Evolutionary conservation across 75 land plant species (phyloP), one percentile per base, ranked within the genome.

Genomic region (Cunninghamia lanceolata): DNA sequence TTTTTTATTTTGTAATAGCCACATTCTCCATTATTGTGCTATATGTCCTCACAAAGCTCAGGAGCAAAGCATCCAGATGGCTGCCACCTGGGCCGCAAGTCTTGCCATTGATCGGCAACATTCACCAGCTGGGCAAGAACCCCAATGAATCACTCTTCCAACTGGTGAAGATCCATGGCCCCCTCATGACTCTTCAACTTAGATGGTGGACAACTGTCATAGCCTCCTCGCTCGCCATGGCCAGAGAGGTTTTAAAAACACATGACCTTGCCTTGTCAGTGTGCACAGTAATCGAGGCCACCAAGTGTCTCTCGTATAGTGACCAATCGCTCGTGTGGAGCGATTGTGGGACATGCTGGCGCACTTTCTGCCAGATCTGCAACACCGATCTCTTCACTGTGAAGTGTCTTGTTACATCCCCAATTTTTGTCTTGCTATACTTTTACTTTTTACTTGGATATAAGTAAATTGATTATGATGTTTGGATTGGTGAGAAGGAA

Each of bases 51-150:
- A n/a, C n/a, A 9, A 45, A 45, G 47, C 47, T 45, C 8, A 4
- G 8, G 8, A 45, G 70, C n/a, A 66, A 28, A 2, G 70, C 70
- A 66, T 21, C 28, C 1, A 66, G 19, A 25, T 25, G 2, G 0
- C 86, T 89, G 42, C 91, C 91, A 0, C 91, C 91, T 19, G 92
- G 92, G 0, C 92, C 92, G 9, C 9, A 7, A 3, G 73, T 56
- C 4, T 35, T 76, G 30, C 92, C 92, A 0, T 50, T 91, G 84
- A 53, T 91, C 68, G 92, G 92, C 4, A 88, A 88, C 63, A 70
- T 91, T 36, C 86, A 80, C 54, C 73, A 88, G 54, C 79, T 91
- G 9, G 86, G 85, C 71, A 11, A 78, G n/a, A 71, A 35, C 21
- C 92, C 89, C 16, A 90, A 91, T 73, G 56, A 79, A 35, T 86